Evolutionary conservation across 2,329 filamentous ascomycete species (phyloP), one percentile per base, ranked within the genome.

Genomic region (Phyllosticta citribraziliensis): DNA sequence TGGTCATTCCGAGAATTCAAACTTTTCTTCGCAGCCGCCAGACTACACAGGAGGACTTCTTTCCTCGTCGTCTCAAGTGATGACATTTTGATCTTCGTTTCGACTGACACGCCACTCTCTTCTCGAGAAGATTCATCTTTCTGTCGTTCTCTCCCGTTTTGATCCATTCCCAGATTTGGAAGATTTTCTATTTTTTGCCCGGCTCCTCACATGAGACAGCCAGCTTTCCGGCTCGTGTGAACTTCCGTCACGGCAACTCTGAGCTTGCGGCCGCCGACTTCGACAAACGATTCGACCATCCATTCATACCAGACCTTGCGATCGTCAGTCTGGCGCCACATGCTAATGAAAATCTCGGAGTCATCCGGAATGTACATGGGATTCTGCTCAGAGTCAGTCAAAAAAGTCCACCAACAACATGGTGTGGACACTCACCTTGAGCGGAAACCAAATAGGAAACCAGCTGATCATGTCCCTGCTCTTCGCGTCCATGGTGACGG

Each of bases 281-380:
- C 47, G 8, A 62, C 82, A 73, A 87, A 97, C 11, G 88, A 89
- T 73, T 97, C 94, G 2, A 97, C 87, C 63, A 94, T 80, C 94
- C 94, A 99, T 73, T 99, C 94, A 73, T 99, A 99, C 95, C 94
- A 99, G 8, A 99, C 94, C 73, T 89, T 95, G 47, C 88, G 85
- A 71, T 97, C 91, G 70, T 99, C 93, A 0, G 94, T 97, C 75
- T 95, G 89, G 57, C 94, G 84, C 89, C 91, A 97, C 86, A 99
- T 97, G 71, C 86, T 94, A 47, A 97, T 85, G 66, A 95, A 88
- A 4, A 97, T 79, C 73, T 96, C 90, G 0, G 88, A 86, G 65
- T 90, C 85, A 62, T 90, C 88, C 0, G 94, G 93, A 66, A 95
- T 85, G 70, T 91, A 88, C 14, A 99, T 80, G 0, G 94, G 93